Base-by-base conservation (phyloP, 2,329 filamentous ascomycete species). In the Diplodia seriata region DNA sequence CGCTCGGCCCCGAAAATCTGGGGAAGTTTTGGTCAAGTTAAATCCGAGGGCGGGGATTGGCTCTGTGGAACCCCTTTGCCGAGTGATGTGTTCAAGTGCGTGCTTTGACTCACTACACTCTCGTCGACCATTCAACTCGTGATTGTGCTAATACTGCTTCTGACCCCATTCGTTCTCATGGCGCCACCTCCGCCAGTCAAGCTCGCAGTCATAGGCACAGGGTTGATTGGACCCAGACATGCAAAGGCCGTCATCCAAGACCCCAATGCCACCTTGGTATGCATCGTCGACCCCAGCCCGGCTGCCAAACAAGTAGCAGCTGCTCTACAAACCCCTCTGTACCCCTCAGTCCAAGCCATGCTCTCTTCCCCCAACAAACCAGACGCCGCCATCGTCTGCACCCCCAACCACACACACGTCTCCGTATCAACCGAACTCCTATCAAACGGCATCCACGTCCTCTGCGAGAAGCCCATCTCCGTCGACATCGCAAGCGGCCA, bases 391-490 rank as follows among this genome's bases (percentile, higher is more conserved):
- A 84, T 88, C 50, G 81, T 88, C 59, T 87, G 86, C 78, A 88
- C 86, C 0, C 86, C 86, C 2, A 89, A 88, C 71, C 80, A 85
- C 71, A 87, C 85, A 0, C 86, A 89, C 68, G 85, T 86, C 4
- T 61, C 82, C 0, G 69, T 88, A 1, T 77, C 84, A 2, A 81
- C 79, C n/a, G 78, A 84, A 49, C 77, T 88, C 1, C 77, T 86
- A 1, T 71, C 77, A 0, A 79, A 75, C 0, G 83, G 81, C 0
- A 74, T 88, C n/a, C 83, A 87, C 63, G 78, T 87, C 0, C 78
- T 89, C 0, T 80, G 87, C 23, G 87, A 89, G 72, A 88, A 89
- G 71, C 86, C 86, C 0, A 74, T 89, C 29, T 82, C 83, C 50
- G 81, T 76, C 5, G 77, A 81, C 38, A 74, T 82, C 26, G 56